A percentile compares a stretch with the other conserved stretches of the same genome.
Conservation (phyloP, 129 eudicot species). For the Artemisia tridentata region DNA sequence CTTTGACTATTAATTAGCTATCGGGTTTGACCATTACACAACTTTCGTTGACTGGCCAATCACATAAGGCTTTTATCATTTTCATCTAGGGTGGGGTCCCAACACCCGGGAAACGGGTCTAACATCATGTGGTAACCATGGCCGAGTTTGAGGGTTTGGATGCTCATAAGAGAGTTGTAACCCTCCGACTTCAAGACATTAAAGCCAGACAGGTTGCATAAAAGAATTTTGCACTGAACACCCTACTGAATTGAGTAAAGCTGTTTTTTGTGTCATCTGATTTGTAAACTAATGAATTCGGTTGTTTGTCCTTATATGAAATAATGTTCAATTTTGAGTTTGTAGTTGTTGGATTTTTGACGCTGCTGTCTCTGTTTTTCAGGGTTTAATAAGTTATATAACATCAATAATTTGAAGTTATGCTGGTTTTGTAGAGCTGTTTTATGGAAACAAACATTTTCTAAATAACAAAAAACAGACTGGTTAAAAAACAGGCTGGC, state of each 20-base stretch:
- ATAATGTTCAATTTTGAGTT: too few species aligned
- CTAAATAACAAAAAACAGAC: too few species aligned
- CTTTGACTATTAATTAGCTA: too few species aligned
- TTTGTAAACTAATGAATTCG: slow-evolving; percentile 10
- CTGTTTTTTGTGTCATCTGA: not conserved
- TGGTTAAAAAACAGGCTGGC: too few species aligned
- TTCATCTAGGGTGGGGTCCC: too few species aligned
- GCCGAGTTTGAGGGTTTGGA: slow-evolving; percentile 94
- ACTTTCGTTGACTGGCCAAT: too few species aligned
- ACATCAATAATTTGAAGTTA: not conserved
- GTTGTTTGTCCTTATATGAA: slow-evolving; percentile 14
- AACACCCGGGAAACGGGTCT: too few species aligned
- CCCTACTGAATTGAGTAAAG: not conserved
- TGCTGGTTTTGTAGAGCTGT: too few species aligned
- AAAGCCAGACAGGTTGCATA: slow-evolving; percentile 48
- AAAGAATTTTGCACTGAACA: not conserved
- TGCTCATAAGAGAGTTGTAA: slow-evolving; percentile 94
- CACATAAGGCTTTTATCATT: too few species aligned
- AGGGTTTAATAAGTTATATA: not conserved
- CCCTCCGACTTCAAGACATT: slow-evolving; percentile 80
- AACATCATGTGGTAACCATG: slow-evolving; percentile 87
- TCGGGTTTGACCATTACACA: too few species aligned
- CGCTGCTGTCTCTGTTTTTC: not conserved
- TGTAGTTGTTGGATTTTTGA: not conserved
- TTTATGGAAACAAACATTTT: not conserved